Conservation (phyloP, 768 basidiomycete genomes). For the Lactarius trivialis region DNA sequence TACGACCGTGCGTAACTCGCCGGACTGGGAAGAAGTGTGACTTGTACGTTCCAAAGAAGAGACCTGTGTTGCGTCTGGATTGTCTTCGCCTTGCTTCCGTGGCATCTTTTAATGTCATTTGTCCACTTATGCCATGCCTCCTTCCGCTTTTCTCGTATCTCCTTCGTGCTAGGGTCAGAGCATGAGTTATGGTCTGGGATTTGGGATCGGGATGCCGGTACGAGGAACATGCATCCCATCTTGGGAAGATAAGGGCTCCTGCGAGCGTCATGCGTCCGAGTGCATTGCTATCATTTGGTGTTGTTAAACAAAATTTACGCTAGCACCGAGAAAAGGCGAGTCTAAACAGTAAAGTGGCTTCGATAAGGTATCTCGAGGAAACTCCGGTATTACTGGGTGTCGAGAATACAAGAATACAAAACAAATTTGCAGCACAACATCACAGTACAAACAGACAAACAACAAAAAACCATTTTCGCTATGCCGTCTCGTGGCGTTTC, state of each 20-base stretch:
- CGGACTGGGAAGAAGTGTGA: neutral
- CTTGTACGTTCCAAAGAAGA: neutral
- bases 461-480: neutral
- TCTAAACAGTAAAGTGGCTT: neutral
- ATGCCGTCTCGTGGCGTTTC: slow-evolving; percentile 61
- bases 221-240: neutral
- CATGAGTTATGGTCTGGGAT: neutral
- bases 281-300: too few species aligned
- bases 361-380: neutral
- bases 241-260: neutral
- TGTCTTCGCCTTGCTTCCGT: neutral
- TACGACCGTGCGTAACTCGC: neutral
- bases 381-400: neutral
- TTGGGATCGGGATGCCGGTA: neutral
- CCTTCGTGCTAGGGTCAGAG: neutral
- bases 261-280: neutral
- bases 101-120: neutral
- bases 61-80: neutral
- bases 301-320: neutral
- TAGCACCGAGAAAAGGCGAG: neutral
- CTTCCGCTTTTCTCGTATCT: neutral
- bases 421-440: neutral
- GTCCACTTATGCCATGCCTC: neutral
- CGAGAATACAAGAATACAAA: neutral
- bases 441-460: neutral